Evolutionary conservation across 164 flowering plant genomes (phyloP).

Genomic region (Kingdonia uniflora): DNA sequence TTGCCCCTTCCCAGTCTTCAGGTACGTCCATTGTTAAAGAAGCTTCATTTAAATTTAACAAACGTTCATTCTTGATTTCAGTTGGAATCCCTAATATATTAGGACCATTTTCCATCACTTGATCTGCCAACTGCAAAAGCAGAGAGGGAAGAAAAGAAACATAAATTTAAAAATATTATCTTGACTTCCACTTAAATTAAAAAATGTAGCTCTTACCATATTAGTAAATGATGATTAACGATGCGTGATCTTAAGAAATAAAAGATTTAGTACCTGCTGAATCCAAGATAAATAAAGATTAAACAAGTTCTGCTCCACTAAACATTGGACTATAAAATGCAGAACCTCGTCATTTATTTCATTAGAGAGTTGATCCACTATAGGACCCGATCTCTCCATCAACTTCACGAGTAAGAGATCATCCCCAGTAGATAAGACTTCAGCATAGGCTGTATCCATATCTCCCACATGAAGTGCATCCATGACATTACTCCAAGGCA

Average conservation of each 20-base stretch:
- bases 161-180: too few species aligned
- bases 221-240: too few species aligned
- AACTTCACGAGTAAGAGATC: constrained; percentile 77
- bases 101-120: constrained; percentile 62
- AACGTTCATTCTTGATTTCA: constrained; percentile 58
- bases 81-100: constrained; percentile 48
- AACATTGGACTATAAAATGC: constrained; percentile 59
- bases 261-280: constrained; percentile 55
- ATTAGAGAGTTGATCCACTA: constrained; percentile 73
- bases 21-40: constrained; percentile 51
- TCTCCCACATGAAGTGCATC: constrained; percentile 85
- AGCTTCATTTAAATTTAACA: constrained; percentile 67
- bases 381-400: constrained; percentile 91
- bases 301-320: constrained; percentile 54
- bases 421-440: constrained; percentile 74
- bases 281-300: constrained; percentile 79
- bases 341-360: constrained; percentile 62
- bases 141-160: too few species aligned
- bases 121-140: constrained; percentile 61
- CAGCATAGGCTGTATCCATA: constrained; percentile 86
- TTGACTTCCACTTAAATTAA: too few species aligned
- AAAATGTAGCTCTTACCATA: too few species aligned
- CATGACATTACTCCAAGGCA: constrained; percentile 86
- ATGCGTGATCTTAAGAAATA: too few species aligned
- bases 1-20: constrained; percentile 86